These are phyloP conservation scores for Chrysoporthe puriensis DNA, from an alignment of 2,329 filamentous ascomycete genomes.

Conservation along the genomic window DNA sequence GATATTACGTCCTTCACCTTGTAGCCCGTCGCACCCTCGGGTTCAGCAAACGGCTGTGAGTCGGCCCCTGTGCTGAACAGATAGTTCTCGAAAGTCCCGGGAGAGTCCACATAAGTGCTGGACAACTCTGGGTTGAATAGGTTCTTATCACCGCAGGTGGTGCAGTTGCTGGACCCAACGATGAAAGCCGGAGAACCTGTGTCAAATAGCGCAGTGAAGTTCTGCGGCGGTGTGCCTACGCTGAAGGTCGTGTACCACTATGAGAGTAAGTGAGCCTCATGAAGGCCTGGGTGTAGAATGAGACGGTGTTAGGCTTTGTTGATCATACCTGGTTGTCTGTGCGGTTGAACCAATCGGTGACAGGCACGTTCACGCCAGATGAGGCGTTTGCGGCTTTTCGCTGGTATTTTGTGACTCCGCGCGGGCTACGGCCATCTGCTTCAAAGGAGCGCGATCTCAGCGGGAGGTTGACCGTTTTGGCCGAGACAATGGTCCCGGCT, in stretches of 20 bases:
- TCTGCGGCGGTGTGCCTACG: slow-evolving; percentile 32
- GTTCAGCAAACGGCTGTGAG: slow-evolving; percentile 33
- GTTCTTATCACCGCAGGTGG: slow-evolving; percentile 32
- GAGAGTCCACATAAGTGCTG: slow-evolving; percentile 34
- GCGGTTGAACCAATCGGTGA: slow-evolving; percentile 27
- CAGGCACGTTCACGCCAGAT: slow-evolving; percentile 16
- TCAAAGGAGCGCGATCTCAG: slow-evolving; percentile 15
- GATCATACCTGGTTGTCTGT: slow-evolving; percentile 23
- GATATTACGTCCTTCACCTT: slow-evolving; percentile 37
- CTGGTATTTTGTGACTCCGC: slow-evolving; percentile 4
- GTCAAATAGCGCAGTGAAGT: slow-evolving; percentile 39
- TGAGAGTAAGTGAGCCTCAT: neutral
- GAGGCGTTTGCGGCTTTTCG: neutral
- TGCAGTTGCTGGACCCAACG: slow-evolving; percentile 36
- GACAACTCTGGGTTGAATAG: slow-evolving; percentile 37
- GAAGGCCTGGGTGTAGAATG: neutral
- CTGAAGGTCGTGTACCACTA: slow-evolving; percentile 31
- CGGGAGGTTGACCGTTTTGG: slow-evolving; percentile 14
- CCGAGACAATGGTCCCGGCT: slow-evolving; percentile 11
- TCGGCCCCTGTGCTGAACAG: slow-evolving; percentile 37
- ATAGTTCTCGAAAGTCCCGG: slow-evolving; percentile 28
- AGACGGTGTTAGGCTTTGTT: rapidly evolving
- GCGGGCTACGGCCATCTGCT: neutral
- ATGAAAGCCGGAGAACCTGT: slow-evolving; percentile 38
- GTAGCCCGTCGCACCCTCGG: slow-evolving; percentile 34